phyloP scores from a whole-genome alignment of 78 protist genomes.

The slime mould (Dictyostelium discoideum) region DNA sequence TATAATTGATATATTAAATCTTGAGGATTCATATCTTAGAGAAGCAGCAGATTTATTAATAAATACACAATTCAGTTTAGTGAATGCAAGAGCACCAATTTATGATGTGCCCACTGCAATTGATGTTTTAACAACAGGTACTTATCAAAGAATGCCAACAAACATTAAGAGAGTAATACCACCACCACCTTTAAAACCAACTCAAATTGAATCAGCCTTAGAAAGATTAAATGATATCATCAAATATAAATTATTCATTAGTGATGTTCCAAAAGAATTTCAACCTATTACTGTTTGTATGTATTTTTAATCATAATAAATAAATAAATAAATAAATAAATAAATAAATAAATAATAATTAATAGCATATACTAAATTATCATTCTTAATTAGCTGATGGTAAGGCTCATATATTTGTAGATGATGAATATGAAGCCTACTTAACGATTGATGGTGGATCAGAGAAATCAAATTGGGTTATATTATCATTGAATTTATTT shows the following conservation, averaged over 20 bases:
- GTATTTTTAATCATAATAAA: background rate
- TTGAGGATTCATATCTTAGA: slow-evolving; percentile 52
- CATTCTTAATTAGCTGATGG: background rate
- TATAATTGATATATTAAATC: slow-evolving; percentile 21
- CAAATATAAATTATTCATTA: slow-evolving; percentile 31
- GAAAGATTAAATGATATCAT: slow-evolving; percentile 42
- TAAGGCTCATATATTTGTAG: slow-evolving; percentile 33
- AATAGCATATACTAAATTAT: background rate
- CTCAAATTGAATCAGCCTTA: background rate
- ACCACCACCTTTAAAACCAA: slow-evolving; percentile 13
- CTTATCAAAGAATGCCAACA: slow-evolving; percentile 66
- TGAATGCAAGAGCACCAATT: slow-evolving; percentile 61
- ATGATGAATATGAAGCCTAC: slow-evolving; percentile 19
- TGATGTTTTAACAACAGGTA: slow-evolving; percentile 46
- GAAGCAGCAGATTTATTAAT: slow-evolving; percentile 58
- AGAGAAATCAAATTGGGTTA: slow-evolving; percentile 58
- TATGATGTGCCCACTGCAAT: slow-evolving; percentile 72
- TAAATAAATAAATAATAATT: too few species aligned
- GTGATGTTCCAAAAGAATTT: slow-evolving; percentile 56
- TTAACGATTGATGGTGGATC: slow-evolving; percentile 58
- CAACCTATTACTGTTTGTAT: slow-evolving; percentile 55
- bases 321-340: too few species aligned
- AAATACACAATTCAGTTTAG: slow-evolving; percentile 13
- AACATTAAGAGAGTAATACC: slow-evolving; percentile 41
- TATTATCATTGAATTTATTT: slow-evolving; percentile 10